A percentile compares a stretch with the other conserved stretches of the same genome.
These are phyloP conservation scores for Leishmania arabica DNA, from an alignment of 208 protist species.

Conservation along the genomic window DNA sequence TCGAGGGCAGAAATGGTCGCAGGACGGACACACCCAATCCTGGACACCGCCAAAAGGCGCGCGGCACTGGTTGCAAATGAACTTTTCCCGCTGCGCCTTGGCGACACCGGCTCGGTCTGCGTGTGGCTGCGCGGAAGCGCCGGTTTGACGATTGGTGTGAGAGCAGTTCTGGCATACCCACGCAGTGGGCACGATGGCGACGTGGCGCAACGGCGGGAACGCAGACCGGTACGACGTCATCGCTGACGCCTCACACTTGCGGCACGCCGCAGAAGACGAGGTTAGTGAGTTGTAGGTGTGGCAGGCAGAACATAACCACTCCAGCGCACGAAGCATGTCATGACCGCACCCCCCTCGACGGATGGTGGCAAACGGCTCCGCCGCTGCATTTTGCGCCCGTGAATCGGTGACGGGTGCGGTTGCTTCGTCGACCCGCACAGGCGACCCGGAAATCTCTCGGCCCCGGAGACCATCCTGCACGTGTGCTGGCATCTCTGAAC, in stretches of 20 bases:
- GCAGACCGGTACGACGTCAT: conserved; percentile 43
- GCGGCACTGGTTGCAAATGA: conserved; percentile 55
- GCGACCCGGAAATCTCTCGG: background rate
- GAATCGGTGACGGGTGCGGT: conserved; percentile 23
- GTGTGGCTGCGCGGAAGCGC: background rate
- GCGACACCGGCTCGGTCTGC: background rate
- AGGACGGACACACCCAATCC: conserved; percentile 73
- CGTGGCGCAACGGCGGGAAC: conserved; percentile 61
- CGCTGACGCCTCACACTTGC: conserved; percentile 43
- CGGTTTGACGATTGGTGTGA: conserved; percentile 18
- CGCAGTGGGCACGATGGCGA: conserved; percentile 54
- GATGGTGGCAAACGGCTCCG: conserved; percentile 42
- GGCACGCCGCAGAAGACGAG: conserved; percentile 28
- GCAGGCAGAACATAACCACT: conserved; percentile 74
- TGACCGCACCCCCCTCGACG: conserved; percentile 1
- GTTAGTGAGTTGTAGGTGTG: conserved; percentile 58
- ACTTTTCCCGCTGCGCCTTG: conserved; percentile 37
- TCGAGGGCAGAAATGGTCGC: conserved; percentile 61
- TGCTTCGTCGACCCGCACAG: background rate
- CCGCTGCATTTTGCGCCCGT: conserved; percentile 32
- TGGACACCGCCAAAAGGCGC: conserved; percentile 60
- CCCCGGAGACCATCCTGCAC: background rate
- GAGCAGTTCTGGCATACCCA: conserved; percentile 70
- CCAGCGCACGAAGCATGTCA: conserved; percentile 5
- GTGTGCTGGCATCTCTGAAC: background rate